Base-by-base conservation (phyloP, 768 basidiomycete species). In the Tulasnella sp. region DNA sequence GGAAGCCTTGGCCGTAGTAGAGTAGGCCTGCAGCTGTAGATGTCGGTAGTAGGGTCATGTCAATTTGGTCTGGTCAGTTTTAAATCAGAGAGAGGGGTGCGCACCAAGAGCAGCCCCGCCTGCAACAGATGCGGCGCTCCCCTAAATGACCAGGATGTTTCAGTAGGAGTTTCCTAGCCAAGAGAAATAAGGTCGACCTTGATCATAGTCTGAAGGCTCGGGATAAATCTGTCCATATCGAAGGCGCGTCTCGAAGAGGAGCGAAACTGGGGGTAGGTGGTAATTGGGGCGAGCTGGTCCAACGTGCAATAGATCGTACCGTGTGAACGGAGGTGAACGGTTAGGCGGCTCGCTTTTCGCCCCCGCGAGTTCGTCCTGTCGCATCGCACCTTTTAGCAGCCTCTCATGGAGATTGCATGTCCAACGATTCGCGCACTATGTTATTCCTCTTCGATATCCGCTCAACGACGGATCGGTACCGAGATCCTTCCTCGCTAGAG, bases 1-100 rank as follows among this genome's bases (percentile, higher is more conserved):
- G 85, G 79, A 88, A 91, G 81, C 91, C 91, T 82, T 98, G 96
- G 37, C 92, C 93, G 79, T 92, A 91, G 83, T 92, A 95, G 22
- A 94, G 86, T 42, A 96, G 86, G 12, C 91, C 90, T 71, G 87
- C 87, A 77, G 89, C 92, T 93, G 79, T 29, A 38, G 58, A 54
- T 38, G n/a, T 6, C 31, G n/a, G 1, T 11, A 1, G 17, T 36
- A 70, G 38, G 11, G 12, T 19, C 19, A 31, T 38, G 29, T 19
- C 31, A 42, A 40, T 25, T 15, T 3, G n/a, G 3, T 25, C 6
- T 54, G 12, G 45, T 37, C 40, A 38, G 14, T 37, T 25, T 22
- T 25, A 0, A 36, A 29, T 36, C 6, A 2, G 42, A 58, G n/a
- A 15, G 1, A 68, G 38, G 36, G 25, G 25, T 38, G 29, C 64